Percentiles rank a stretch among this genome's conserved stretches.
Conservation (phyloP, 257 asterid species). For the Rehmannia glutinosa region DNA sequence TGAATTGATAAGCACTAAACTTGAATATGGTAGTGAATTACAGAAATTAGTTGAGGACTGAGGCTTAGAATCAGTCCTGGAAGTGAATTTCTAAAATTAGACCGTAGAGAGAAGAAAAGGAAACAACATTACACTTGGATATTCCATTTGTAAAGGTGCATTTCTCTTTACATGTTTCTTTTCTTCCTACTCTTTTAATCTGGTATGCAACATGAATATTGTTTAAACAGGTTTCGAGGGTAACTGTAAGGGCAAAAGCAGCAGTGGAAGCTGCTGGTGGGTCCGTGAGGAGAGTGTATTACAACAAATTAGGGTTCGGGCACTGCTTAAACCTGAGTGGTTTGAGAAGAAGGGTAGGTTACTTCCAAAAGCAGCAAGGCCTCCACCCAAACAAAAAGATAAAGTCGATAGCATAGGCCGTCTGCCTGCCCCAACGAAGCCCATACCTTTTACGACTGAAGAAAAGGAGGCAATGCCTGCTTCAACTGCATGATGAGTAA, state of each 20-base stretch:
- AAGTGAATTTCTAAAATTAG: too few relatives aligned
- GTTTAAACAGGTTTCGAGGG: conserved; percentile 69
- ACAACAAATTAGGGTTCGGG: conserved; percentile 80
- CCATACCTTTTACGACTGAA: conserved; percentile 57
- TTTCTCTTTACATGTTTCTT: too few relatives aligned
- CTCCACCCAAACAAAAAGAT: conserved; percentile 81
- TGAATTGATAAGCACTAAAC: too few relatives aligned
- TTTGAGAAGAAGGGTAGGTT: conserved; percentile 92
- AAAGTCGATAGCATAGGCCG: conserved; percentile 93
- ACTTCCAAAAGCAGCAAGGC: conserved; percentile 86
- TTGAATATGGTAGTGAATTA: too few relatives aligned
- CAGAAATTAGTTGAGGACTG: too few relatives aligned
- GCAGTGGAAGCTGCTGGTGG: conserved; percentile 93
- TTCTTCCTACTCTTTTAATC: too few relatives aligned
- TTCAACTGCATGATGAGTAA: too few relatives aligned
- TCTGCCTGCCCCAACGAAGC: conserved; percentile 89
- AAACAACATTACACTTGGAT: too few relatives aligned
- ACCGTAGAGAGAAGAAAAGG: too few relatives aligned
- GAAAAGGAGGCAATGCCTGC: conserved; percentile 39
- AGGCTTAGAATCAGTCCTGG: too few relatives aligned
- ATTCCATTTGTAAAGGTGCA: too few relatives aligned
- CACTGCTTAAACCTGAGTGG: conserved; percentile 93
- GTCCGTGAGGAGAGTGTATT: conserved; percentile 78
- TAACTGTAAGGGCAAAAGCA: conserved; percentile 82
- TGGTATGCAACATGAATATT: too few relatives aligned